Evolutionary conservation across 192 early-diverging fungal species (phyloP), one percentile per base, ranked within the genome.

Genomic region (Phlyctochytrium bullatum): DNA sequence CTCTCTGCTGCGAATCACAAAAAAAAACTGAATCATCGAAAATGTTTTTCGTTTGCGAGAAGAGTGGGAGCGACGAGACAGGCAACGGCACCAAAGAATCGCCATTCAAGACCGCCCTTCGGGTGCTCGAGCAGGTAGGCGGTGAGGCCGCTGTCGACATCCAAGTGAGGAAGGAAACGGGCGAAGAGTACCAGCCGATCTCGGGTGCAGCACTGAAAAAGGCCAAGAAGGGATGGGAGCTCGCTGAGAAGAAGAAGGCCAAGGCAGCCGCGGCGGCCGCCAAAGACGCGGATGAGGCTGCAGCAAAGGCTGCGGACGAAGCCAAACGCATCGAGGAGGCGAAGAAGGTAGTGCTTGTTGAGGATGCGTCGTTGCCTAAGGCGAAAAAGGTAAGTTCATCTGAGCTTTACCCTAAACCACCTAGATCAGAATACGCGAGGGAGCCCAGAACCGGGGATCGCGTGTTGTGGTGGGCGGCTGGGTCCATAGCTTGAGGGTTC

Each of bases 171-270:
- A 95, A 95, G 78, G 80, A 79, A 36, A 71, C 81, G 24, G 88
- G 82, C n/a, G 87, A 89, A 52, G 88, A 82, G 23, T 97, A 81
- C 74, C 80, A 78, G 51, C 82, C 88, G 52, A 89, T 92, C 71
- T 91, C 93, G n/a, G 88, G 86, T 34, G 85, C 95, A 54, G 94
- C 91, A 6, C 71, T 96, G 59, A 99, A 99, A 83, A 99, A 98
- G 83, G 86, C 85, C 33, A 85, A 88, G 80, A 96, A 97, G 84
- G 72, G 83, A 50, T 86, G 88, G 28, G 91, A 89, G 72, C 85
- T 77, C 28, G 83, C 84, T 33, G 82, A 87, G 76, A 85, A 86
- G 35, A 77, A 91, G 78, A 78, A 76, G 40, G 81, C 84, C 71
- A 71, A 71, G 62, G 62, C 63, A 27, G 61, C 62, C 14, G 67